Percentiles rank a stretch among this genome's conserved stretches.
Evolutionary conservation across 306 rosid genomes (phyloP).

Genomic region (Cucurbita ficifolia): DNA sequence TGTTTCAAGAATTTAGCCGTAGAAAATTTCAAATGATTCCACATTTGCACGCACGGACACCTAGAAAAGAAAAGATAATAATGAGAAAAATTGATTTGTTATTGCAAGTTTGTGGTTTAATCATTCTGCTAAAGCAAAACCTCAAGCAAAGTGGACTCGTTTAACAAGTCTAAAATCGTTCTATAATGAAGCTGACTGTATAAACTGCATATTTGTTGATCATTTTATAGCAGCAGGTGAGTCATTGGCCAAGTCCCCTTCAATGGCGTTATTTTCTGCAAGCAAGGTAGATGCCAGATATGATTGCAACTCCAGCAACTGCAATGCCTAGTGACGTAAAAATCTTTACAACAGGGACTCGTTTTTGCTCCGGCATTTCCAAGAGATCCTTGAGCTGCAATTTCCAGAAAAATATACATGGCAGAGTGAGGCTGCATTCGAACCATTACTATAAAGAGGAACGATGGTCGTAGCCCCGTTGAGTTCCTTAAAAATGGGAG

Average conservation of each 20-base stretch:
- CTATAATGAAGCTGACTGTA: neutral
- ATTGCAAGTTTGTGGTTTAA: neutral
- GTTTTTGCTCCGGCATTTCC: slow-evolving; percentile 38
- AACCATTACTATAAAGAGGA: neutral
- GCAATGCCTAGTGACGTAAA: slow-evolving; percentile 40
- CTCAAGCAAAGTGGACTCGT: neutral
- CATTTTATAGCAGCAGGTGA: neutral
- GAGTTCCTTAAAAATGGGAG: neutral
- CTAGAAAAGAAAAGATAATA: neutral
- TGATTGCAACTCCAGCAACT: slow-evolving; percentile 56
- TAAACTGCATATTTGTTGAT: neutral
- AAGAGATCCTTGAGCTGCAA: slow-evolving; percentile 65
- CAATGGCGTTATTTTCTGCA: slow-evolving; percentile 35
- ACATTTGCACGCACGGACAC: neutral
- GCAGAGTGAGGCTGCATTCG: neutral
- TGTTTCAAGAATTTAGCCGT: neutral
- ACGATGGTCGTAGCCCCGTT: neutral
- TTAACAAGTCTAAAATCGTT: neutral
- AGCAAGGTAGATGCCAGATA: slow-evolving; percentile 63
- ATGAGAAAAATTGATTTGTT: neutral
- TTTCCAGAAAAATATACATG: neutral
- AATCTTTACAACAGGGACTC: slow-evolving; percentile 26
- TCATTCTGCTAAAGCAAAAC: neutral
- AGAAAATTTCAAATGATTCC: neutral
- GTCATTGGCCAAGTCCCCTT: neutral